Conservation (phyloP, 768 basidiomycete species). For the Arthromyces matolae region DNA sequence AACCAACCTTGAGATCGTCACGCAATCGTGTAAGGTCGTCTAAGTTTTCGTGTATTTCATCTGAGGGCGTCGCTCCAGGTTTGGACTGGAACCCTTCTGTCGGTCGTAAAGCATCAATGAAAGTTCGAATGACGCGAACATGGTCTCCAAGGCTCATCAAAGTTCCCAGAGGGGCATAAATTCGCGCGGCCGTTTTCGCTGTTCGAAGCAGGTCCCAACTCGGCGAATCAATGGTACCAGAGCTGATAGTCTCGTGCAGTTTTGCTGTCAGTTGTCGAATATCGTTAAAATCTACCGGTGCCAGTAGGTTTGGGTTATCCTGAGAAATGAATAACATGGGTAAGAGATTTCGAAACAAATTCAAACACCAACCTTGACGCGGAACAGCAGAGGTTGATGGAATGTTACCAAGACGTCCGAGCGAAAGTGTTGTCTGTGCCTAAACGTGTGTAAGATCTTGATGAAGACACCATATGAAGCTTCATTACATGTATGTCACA, state of each 20-base stretch:
- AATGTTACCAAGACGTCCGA: conserved; percentile 86
- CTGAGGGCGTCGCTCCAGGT: conserved; percentile 16
- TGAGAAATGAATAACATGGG: conserved; percentile 19
- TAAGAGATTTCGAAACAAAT: background rate
- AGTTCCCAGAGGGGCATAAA: conserved; percentile 88
- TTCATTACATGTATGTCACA: conserved; percentile 71
- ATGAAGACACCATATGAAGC: background rate
- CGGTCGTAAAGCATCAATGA: conserved; percentile 70
- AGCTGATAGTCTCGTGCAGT: conserved; percentile 67
- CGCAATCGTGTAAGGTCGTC: conserved; percentile 33
- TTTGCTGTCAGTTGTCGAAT: conserved; percentile 58
- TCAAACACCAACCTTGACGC: conserved; percentile 52
- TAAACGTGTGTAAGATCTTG: conserved; percentile 23
- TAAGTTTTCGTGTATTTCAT: conserved; percentile 20
- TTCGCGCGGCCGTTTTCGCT: conserved; percentile 71
- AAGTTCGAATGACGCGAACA: conserved; percentile 69
- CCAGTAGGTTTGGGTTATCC: conserved; percentile 70
- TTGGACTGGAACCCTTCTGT: conserved; percentile 27
- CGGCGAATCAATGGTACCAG: conserved; percentile 80
- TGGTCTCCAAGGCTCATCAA: conserved; percentile 81
- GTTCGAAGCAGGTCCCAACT: conserved; percentile 77
- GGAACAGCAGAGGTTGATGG: conserved; percentile 64
- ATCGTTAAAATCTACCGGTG: conserved; percentile 57
- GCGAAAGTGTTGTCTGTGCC: conserved; percentile 84
- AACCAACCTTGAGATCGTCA: conserved; percentile 57